Evolutionary conservation across 1,284 basidiomycete genomes (phyloP).

Genomic region (Malassezia vespertilionis): DNA sequence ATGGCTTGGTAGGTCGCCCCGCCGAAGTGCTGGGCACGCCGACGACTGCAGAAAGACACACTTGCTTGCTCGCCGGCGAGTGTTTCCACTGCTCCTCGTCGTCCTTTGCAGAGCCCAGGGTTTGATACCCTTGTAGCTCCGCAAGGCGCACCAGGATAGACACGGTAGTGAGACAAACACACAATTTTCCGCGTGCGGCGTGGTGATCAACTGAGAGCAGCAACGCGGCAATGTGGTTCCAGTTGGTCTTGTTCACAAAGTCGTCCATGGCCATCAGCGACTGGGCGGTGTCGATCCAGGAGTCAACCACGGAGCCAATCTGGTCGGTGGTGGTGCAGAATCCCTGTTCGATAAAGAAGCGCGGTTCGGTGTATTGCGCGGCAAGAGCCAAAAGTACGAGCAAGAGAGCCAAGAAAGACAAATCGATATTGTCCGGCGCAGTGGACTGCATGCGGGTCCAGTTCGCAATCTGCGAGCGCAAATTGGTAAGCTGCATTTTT

Average conservation of each 20-base stretch:
- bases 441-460: constrained; percentile 31
- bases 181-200: constrained; percentile 9
- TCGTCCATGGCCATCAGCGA: constrained; percentile 28
- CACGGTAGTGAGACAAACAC: constrained; percentile 16
- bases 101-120: constrained; percentile 21
- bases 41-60: constrained; percentile 22
- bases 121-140: constrained; percentile 24
- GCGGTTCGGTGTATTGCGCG: constrained; percentile 26
- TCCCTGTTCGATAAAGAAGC: constrained; percentile 30
- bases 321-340: constrained; percentile 26
- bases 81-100: constrained; percentile 22
- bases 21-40: not conserved
- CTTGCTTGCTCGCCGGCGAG: constrained; percentile 20
- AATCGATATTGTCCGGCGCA: constrained; percentile 27
- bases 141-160: constrained; percentile 13
- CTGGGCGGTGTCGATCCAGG: constrained; percentile 29
- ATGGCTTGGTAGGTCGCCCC: constrained; percentile 9
- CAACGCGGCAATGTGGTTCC: constrained; percentile 29
- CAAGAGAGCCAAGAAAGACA: constrained; percentile 29
- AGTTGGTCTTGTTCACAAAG: constrained; percentile 28
- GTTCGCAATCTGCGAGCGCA: constrained; percentile 30
- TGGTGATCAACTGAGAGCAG: constrained; percentile 21
- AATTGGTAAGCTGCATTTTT: constrained; percentile 29
- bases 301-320: constrained; percentile 24
- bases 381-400: constrained; percentile 31